Evolutionary conservation across 306 rosid genomes (phyloP), one percentile per base, ranked within the genome.

Genomic region (Glycyrrhiza uralensis): DNA sequence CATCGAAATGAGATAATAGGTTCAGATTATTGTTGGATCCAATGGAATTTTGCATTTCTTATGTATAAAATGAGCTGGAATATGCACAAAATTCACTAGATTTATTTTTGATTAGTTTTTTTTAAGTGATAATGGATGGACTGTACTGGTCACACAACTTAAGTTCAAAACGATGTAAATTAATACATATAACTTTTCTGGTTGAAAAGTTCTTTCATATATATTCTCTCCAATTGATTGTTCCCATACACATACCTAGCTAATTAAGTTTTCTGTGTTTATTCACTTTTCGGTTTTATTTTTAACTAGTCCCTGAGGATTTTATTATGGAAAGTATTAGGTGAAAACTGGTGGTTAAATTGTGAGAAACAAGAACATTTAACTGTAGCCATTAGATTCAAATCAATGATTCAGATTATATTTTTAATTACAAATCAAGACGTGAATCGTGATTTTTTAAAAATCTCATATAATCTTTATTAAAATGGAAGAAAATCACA

Each of bases 21-120:
- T 57, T 44, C 69, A 75, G 81, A 64, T 56, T 26, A 47, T 78
- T 76, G 70, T 56, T 54, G 22, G 88, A 89, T 86, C 92, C 88
- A 80, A 81, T 81, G 83, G 78, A 85, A 82, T 76, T 80, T 81
- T 75, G 3, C 39, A 39, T 73, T 58, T 70, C 36, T 54, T 66
- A 79, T 63, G 19, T 52, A 29, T 54, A 67, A 28, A n/a, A 19
- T 17, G 56, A 65, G 80, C 28, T 70, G 12, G 42, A 66, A 42
- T 70, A 51, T 33, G 36, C 72, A 74, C 47, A 33, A 62, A 66
- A 81, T 66, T 79, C 81, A 69, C 75, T 79, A 69, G 38, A 65
- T 29, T 74, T 35, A 35, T 15, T 13, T 45, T 19, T 24, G 0
- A 52, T 30, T 47, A 3, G 0, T 10, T 15, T 51, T 15, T 51